Base-by-base conservation (phyloP, 768 basidiomycete genomes). In the Kwoniella europaea region DNA sequence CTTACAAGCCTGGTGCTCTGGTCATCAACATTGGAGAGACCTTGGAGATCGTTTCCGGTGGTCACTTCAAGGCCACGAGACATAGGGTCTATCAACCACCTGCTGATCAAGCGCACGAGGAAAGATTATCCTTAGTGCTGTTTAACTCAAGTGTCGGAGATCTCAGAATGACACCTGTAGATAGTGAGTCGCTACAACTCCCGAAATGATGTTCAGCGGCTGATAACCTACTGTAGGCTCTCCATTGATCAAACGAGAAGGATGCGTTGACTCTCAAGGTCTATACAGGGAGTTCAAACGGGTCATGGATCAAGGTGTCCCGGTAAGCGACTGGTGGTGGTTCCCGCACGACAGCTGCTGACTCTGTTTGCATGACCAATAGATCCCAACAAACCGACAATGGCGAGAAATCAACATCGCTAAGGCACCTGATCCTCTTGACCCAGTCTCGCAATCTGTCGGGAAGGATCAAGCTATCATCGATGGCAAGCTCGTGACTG, bases 381-480 rank as follows among this genome's bases (percentile, higher is more conserved):
- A 72, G 71, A 50, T 75, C n/a, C 80, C 80, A 5, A 78, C 78
- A 41, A 79, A 79, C 65, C 56, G 62, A 43, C 75, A 82, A 71
- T 79, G 80, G 80, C 73, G 80, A 44, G 76, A 81, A 46, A 77
- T 79, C 35, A 78, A 81, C 63, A 81, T 81, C 53, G 74, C 77
- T 24, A 67, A 76, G 46, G 71, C 74, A 13, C 75, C 77, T 50
- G 77, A 81, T 56, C 75, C 79, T 3, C 72, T 74, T 20, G 79
- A 81, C 62, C 71, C 69, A 5, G 66, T 67, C 15, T 59, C 71
- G 13, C 77, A 81, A 68, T 41, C 54, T n/a, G 59, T 80, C 55
- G 79, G 79, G 15, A 72, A 64, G 5, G 74, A 81, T 53, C 75
- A 78, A 62, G 53, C 75, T 56, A 52, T 80, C 18, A n/a, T 77